Evolutionary conservation across 352 stramenopile species (phyloP).

Genomic region (Pythium sp.): DNA sequence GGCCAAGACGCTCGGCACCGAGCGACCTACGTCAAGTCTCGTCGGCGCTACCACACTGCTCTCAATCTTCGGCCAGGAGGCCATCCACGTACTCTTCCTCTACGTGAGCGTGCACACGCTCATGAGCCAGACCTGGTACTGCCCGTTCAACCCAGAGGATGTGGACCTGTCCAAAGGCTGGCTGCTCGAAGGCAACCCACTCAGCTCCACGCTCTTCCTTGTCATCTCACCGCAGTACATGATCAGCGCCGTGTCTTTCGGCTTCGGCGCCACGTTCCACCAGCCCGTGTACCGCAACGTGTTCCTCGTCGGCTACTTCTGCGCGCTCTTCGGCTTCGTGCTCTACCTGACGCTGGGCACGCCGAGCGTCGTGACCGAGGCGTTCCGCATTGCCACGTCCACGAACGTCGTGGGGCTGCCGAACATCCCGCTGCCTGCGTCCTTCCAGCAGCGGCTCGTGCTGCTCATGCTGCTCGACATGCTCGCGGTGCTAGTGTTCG

Average conservation of each 20-base stretch:
- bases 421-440: constrained; percentile 37
- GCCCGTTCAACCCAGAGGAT: constrained; percentile 32
- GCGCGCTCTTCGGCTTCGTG: constrained; percentile 22
- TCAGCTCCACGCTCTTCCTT: constrained; percentile 31
- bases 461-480: constrained; percentile 24
- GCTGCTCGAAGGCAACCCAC: constrained; percentile 30
- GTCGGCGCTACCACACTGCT: constrained; percentile 44
- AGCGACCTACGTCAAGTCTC: constrained; percentile 54
- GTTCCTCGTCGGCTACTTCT: constrained; percentile 33
- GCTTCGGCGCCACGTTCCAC: constrained; percentile 45
- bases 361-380: constrained; percentile 36
- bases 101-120: constrained; percentile 25
- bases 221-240: constrained; percentile 24
- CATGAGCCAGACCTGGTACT: constrained; percentile 31
- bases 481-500: constrained; percentile 27
- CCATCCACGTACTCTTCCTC: constrained; percentile 52
- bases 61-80: constrained; percentile 38
- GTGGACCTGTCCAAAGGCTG: constrained; percentile 36
- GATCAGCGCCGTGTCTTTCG: constrained; percentile 20
- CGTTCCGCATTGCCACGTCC: constrained; percentile 47
- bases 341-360: constrained; percentile 42
- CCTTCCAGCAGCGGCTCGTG: constrained; percentile 30
- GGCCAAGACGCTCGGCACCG: constrained; percentile 30
- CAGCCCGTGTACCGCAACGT: constrained; percentile 44
- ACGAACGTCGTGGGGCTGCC: constrained; percentile 51